Conservation (phyloP, 164 flowering plant species). For the Amborella trichopoda region DNA sequence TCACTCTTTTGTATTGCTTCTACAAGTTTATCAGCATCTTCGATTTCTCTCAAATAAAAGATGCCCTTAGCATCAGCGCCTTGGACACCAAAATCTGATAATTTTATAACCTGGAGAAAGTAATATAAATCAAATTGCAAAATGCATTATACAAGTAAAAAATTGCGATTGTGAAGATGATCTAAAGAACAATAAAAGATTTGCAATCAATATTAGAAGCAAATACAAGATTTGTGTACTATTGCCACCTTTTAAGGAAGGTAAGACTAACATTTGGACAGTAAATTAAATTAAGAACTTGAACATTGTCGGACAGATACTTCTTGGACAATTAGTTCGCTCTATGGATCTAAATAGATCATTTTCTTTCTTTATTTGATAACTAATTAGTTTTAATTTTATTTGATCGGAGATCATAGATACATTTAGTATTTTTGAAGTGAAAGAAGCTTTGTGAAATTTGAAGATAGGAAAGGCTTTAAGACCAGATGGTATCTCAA, state of each 20-base stretch:
- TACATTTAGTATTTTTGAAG: too few relatives aligned
- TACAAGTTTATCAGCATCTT: conserved; percentile 79
- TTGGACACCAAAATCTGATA: conserved; percentile 83
- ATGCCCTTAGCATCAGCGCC: conserved; percentile 93
- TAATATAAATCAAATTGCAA: background rate
- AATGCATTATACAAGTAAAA: background rate
- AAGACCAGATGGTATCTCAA: too few relatives aligned
- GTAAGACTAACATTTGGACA: background rate
- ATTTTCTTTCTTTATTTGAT: too few relatives aligned
- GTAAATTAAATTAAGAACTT: too few relatives aligned
- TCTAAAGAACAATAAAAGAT: background rate
- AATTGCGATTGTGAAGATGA: background rate
- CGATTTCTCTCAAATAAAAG: conserved; percentile 87
- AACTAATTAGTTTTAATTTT: too few relatives aligned
- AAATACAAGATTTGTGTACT: background rate
- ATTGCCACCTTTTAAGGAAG: background rate
- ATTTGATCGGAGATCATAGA: too few relatives aligned
- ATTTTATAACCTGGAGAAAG: conserved; percentile 57
- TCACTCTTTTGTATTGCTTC: conserved; percentile 76
- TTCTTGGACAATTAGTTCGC: too few relatives aligned
- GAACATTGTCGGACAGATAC: too few relatives aligned
- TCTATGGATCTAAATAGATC: too few relatives aligned
- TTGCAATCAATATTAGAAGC: background rate
- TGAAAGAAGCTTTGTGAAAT: too few relatives aligned
- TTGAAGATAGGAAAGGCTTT: too few relatives aligned